phyloP scores from a whole-genome alignment of 1,284 basidiomycete genomes.

The Pulveroboletus sp. region DNA sequence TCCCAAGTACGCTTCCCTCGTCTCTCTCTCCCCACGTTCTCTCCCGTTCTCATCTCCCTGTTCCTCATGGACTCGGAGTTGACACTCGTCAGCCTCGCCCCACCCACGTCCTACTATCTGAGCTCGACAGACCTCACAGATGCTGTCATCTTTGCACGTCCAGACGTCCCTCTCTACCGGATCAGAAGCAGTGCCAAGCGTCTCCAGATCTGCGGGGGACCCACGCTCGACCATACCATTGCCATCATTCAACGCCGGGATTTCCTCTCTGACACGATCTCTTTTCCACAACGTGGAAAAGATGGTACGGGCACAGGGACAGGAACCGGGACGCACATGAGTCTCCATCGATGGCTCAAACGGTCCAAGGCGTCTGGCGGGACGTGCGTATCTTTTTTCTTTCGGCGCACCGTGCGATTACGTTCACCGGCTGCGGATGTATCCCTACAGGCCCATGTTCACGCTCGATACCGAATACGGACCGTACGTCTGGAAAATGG shows the following conservation, averaged over 20 bases:
- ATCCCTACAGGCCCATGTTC: slow-evolving; percentile 13
- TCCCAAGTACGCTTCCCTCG: neutral
- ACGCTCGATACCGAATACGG: slow-evolving; percentile 24
- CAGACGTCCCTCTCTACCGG: slow-evolving; percentile 24
- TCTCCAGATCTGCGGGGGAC: slow-evolving; percentile 16
- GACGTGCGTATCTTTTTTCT: slow-evolving; percentile 15
- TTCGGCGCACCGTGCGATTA: neutral
- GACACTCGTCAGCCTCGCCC: slow-evolving; percentile 25
- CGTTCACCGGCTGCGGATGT: neutral
- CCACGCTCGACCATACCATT: slow-evolving; percentile 10
- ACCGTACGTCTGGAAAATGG: slow-evolving; percentile 24
- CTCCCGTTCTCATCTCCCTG: neutral
- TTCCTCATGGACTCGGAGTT: slow-evolving; percentile 25
- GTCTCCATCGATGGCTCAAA: slow-evolving; percentile 28
- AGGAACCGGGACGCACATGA: slow-evolving; percentile 1
- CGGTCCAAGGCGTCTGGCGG: slow-evolving; percentile 22
- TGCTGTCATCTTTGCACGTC: slow-evolving; percentile 14
- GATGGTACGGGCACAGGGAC: neutral
- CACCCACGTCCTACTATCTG: slow-evolving; percentile 30
- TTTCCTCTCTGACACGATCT: slow-evolving; percentile 25
- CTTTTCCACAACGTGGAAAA: slow-evolving; percentile 17
- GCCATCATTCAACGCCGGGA: slow-evolving; percentile 28
- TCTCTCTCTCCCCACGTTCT: neutral
- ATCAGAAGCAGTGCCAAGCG: slow-evolving; percentile 19
- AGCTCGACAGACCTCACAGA: slow-evolving; percentile 20